These are phyloP conservation scores for Centrapalus pauciflorus DNA, from an alignment of 129 eudicot genomes.

Conservation along the genomic window DNA sequence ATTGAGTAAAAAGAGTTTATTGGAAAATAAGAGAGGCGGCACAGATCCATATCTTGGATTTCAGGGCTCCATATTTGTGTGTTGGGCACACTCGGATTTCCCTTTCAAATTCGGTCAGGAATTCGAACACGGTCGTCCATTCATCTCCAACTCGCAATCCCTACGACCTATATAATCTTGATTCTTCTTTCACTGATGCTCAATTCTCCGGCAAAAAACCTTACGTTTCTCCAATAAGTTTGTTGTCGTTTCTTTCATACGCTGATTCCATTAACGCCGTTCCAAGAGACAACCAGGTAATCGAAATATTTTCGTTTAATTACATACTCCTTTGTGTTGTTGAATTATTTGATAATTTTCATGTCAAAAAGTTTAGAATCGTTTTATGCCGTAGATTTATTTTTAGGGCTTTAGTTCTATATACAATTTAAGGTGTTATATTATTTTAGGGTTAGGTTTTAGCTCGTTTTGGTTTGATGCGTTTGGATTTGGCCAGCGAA, in stretches of 20 bases:
- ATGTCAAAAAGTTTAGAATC: neutral
- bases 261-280: neutral
- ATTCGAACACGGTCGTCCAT: no score
- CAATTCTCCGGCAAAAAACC: neutral
- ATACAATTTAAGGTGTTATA: neutral
- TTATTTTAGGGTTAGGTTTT: slow-evolving; percentile 19
- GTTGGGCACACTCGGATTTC: no score
- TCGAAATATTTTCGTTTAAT: neutral
- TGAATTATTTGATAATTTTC: neutral
- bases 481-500: no score
- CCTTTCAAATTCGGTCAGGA: no score
- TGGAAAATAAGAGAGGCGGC: no score
- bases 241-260: neutral
- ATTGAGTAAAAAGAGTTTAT: no score
- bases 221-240: neutral
- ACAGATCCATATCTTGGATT: no score
- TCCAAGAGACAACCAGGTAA: slow-evolving; percentile 3
- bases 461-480: neutral
- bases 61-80: no score
- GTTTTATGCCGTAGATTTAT: neutral
- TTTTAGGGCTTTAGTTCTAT: neutral
- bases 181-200: neutral
- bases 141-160: no score
- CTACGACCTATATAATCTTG: no score
- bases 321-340: neutral